Percentiles rank a stretch among this genome's conserved stretches.
phyloP scores from a whole-genome alignment of 345 rosid genomes.

The Aegle marmelos region DNA sequence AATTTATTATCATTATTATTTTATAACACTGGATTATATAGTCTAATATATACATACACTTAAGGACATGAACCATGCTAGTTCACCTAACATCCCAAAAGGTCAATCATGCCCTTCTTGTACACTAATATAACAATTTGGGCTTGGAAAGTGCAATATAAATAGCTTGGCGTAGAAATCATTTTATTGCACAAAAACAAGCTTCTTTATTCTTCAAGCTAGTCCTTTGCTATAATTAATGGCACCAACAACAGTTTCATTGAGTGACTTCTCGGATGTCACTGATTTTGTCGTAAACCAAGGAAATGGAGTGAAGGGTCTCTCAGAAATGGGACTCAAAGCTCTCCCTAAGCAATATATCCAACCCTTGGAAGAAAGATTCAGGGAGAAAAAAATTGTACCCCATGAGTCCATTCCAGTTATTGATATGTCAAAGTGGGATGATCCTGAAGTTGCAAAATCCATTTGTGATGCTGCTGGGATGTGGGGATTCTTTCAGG shows the following conservation, averaged over 20 bases:
- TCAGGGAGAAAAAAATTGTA: conserved; percentile 24
- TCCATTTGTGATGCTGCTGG: conserved; percentile 49
- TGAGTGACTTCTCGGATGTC: conserved; percentile 24
- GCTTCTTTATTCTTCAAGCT: no score
- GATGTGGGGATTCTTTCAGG: conserved; percentile 54
- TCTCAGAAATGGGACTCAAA: conserved; percentile 45
- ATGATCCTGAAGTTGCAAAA: conserved; percentile 31
- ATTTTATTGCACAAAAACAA: no score
- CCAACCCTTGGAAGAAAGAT: conserved; percentile 41
- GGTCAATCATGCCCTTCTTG: no score
- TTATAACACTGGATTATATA: no score
- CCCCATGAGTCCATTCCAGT: conserved; percentile 38
- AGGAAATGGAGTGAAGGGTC: conserved; percentile 60
- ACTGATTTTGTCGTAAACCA: conserved; percentile 42
- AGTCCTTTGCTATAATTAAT: background rate
- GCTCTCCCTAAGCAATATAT: conserved; percentile 40
- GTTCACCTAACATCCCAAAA: no score
- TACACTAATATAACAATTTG: no score
- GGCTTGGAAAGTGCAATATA: no score
- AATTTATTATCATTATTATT: no score
- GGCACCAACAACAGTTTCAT: conserved; percentile 31
- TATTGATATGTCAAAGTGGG: conserved; percentile 42
- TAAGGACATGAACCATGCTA: no score
- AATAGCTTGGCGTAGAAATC: no score
- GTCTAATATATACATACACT: no score